Conservation (phyloP, 306 rosid genomes). For the Cajanus cajan region DNA sequence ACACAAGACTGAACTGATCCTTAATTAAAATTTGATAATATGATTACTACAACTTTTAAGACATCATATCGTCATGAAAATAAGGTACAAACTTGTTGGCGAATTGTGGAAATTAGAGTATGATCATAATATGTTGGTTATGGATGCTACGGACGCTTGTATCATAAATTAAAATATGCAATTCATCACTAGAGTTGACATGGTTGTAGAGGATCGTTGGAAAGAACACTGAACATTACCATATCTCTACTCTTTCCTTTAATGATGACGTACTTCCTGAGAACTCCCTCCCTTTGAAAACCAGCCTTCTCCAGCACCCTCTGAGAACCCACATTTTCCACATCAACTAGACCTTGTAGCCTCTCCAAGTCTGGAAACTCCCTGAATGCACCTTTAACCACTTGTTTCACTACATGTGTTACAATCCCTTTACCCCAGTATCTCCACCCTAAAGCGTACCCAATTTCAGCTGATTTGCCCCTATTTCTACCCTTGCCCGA, state of each 20-base stretch:
- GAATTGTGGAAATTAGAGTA: not conserved
- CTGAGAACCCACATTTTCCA: slow-evolving; percentile 56
- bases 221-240: slow-evolving; percentile 46
- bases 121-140: not conserved
- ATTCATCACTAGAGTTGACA: not conserved
- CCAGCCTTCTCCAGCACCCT: slow-evolving; percentile 60
- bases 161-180: not conserved
- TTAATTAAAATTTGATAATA: not conserved
- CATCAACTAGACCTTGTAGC: slow-evolving; percentile 60
- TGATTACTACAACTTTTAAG: not conserved
- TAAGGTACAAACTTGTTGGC: not conserved
- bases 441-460: slow-evolving; percentile 47
- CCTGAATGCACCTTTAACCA: slow-evolving; percentile 28
- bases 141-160: not conserved
- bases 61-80: not conserved
- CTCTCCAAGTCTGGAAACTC: slow-evolving; percentile 55
- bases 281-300: slow-evolving; percentile 63
- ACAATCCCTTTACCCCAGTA: slow-evolving; percentile 68
- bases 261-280: slow-evolving; percentile 44
- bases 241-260: slow-evolving; percentile 50
- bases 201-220: slow-evolving; percentile 23
- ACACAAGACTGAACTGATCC: not conserved
- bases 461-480: slow-evolving; percentile 43
- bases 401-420: slow-evolving; percentile 52
- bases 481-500: slow-evolving; percentile 32